Evolutionary conservation across 1,139 yeast genomes (phyloP).

Genomic region (Candida sp.): DNA sequence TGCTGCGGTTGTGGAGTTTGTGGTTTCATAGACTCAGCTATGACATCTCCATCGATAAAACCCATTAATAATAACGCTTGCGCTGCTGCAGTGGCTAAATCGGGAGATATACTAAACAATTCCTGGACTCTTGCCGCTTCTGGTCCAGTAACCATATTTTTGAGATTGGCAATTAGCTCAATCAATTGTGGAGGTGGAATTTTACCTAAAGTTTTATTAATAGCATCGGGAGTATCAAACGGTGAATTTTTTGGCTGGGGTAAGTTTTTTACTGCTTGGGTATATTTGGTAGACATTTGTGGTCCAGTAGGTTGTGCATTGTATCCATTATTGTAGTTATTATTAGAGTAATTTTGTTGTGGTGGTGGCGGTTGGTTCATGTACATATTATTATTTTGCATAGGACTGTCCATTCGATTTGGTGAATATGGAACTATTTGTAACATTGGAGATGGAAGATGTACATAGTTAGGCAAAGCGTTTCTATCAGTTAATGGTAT

Average conservation of each 20-base stretch:
- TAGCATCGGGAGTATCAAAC: slow-evolving; percentile 48
- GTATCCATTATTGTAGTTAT: background rate
- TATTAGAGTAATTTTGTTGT: slow-evolving; percentile 6
- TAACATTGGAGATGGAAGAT: slow-evolving; percentile 50
- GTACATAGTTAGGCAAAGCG: slow-evolving; percentile 51
- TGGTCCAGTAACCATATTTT: slow-evolving; percentile 48
- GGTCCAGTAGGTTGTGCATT: slow-evolving; percentile 7
- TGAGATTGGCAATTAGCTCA: slow-evolving; percentile 63
- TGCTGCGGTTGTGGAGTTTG: slow-evolving; percentile 24
- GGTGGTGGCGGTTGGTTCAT: slow-evolving; percentile 2
- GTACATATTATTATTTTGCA: slow-evolving; percentile 1
- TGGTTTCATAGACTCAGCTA: slow-evolving; percentile 42
- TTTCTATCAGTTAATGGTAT: slow-evolving; percentile 36
- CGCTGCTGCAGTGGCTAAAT: slow-evolving; percentile 61
- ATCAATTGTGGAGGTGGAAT: slow-evolving; percentile 70
- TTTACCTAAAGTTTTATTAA: slow-evolving; percentile 52
- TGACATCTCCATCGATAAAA: slow-evolving; percentile 61
- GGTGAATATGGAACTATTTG: slow-evolving; percentile 7
- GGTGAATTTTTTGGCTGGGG: slow-evolving; percentile 47
- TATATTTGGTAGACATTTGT: slow-evolving; percentile 39
- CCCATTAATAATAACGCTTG: slow-evolving; percentile 80
- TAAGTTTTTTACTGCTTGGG: slow-evolving; percentile 49
- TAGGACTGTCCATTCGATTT: slow-evolving; percentile 3
- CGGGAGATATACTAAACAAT: slow-evolving; percentile 53
- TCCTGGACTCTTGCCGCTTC: slow-evolving; percentile 49